Evolutionary conservation across 306 rosid species (phyloP).

Genomic region (Cicer arietinum): DNA sequence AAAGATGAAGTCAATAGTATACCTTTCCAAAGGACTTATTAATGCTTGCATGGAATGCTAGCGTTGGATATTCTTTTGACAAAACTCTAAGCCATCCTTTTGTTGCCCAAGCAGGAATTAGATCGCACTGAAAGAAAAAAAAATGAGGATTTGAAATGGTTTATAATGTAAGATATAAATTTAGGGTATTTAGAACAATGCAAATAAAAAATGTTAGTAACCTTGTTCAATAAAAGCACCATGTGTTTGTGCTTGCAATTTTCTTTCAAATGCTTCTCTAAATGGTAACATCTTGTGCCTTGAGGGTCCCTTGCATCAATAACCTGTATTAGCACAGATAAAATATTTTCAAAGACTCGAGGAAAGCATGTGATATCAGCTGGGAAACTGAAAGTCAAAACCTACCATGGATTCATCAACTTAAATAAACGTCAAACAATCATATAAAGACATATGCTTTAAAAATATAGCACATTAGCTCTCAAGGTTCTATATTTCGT

Average conservation of each 20-base stretch:
- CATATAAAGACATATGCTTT: constrained; percentile 2
- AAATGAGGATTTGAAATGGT: constrained; percentile 12
- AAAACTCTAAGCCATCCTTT: constrained; percentile 88
- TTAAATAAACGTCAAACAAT: constrained; percentile 25
- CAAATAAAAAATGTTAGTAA: constrained; percentile 43
- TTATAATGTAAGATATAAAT: constrained; percentile 24
- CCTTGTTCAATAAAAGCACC: constrained; percentile 89
- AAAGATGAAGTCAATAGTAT: constrained; percentile 25
- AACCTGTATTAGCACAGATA: constrained; percentile 64
- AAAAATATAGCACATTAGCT: not conserved
- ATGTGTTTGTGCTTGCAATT: constrained; percentile 86
- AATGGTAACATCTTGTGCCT: constrained; percentile 88
- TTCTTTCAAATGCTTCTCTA: constrained; percentile 94
- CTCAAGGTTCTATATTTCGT: not conserved
- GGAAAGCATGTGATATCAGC: not conserved
- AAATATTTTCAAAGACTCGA: constrained; percentile 20
- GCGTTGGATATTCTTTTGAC: constrained; percentile 83
- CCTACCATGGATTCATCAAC: constrained; percentile 21
- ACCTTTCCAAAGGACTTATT: constrained; percentile 97
- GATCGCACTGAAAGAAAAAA: constrained; percentile 65
- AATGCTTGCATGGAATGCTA: constrained; percentile 92
- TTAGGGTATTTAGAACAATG: not conserved
- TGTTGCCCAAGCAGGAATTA: constrained; percentile 91
- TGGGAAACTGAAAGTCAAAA: not conserved
- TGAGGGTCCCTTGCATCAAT: constrained; percentile 95